Evolutionary conservation across 1,284 basidiomycete genomes (phyloP).

Genomic region (Papiliotrema nemorosa): DNA sequence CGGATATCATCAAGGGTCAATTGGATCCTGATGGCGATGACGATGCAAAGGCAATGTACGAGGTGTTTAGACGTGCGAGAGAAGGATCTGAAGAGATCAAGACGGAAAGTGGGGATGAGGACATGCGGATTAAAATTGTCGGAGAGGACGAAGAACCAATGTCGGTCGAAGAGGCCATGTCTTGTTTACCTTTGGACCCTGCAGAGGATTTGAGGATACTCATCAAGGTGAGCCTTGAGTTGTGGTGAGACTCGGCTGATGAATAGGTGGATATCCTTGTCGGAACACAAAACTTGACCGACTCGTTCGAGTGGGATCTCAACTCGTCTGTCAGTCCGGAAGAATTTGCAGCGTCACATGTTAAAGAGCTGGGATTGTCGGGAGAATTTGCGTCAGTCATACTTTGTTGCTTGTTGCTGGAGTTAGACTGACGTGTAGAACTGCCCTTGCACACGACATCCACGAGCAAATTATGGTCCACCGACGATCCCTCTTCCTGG

Average conservation of each 20-base stretch:
- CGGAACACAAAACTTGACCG: constrained; percentile 87
- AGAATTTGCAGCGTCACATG: constrained; percentile 84
- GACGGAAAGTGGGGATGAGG: constrained; percentile 22
- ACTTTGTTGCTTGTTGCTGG: background rate
- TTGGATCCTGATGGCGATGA: constrained; percentile 30
- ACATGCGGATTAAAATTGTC: constrained; percentile 6
- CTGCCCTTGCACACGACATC: constrained; percentile 91
- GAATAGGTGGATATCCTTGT: constrained; percentile 88
- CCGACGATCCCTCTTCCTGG: constrained; percentile 86
- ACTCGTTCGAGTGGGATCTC: constrained; percentile 98
- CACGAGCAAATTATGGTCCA: constrained; percentile 91
- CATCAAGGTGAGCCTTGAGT: constrained; percentile 65
- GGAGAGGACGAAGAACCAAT: constrained; percentile 51
- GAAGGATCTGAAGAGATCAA: constrained; percentile 32
- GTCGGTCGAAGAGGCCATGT: constrained; percentile 46
- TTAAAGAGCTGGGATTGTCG: constrained; percentile 79
- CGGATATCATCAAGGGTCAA: constrained; percentile 17
- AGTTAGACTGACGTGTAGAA: constrained; percentile 54
- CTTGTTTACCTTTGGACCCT: constrained; percentile 45
- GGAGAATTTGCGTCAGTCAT: constrained; percentile 82
- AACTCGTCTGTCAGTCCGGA: constrained; percentile 78
- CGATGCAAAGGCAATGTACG: constrained; percentile 21
- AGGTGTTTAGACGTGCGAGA: constrained; percentile 27
- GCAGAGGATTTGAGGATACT: constrained; percentile 83
- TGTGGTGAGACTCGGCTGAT: constrained; percentile 11